phyloP scores from a whole-genome alignment of 768 basidiomycete genomes.

The Candolleomyces efflorescens region DNA sequence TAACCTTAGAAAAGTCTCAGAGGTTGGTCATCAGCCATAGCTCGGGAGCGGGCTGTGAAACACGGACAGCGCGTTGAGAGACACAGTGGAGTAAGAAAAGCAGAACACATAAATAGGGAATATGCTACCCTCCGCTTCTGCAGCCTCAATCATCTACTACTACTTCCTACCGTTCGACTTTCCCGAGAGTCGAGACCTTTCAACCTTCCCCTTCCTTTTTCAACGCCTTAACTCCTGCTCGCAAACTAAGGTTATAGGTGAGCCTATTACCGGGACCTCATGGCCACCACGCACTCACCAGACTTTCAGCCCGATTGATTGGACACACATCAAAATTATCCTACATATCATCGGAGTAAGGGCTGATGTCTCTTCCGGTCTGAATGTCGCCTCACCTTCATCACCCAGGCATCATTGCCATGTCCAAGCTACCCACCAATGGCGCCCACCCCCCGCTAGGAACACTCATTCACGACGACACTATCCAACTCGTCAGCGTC shows the following conservation, averaged over 20 bases:
- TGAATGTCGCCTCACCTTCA: conserved; percentile 2
- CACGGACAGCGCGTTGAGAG: not conserved
- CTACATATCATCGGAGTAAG: conserved; percentile 1
- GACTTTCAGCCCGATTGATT: conserved; percentile 1
- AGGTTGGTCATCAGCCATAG: not conserved
- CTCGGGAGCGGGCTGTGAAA: not conserved
- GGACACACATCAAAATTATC: not conserved
- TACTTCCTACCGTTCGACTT: not conserved
- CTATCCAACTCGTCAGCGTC: conserved; percentile 79
- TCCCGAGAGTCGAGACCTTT: not conserved
- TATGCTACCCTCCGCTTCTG: not conserved
- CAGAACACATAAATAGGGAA: conserved; percentile 2
- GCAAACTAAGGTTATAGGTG: conserved; percentile 2
- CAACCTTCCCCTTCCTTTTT: not conserved
- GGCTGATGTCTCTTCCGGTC: not conserved
- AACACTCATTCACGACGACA: conserved; percentile 76
- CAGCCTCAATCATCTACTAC: not conserved
- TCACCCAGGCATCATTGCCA: conserved; percentile 1
- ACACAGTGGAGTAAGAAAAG: not conserved
- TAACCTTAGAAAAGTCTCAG: conserved; percentile 2
- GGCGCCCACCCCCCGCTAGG: conserved; percentile 54
- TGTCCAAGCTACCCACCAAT: conserved; percentile 19
- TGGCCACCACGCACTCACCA: conserved; percentile 8
- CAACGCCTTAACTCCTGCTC: conserved; percentile 3
- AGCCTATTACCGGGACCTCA: conserved; percentile 4